phyloP scores from a whole-genome alignment of 495 filamentous ascomycete species.

The Hypoxylon crocopeplum region DNA sequence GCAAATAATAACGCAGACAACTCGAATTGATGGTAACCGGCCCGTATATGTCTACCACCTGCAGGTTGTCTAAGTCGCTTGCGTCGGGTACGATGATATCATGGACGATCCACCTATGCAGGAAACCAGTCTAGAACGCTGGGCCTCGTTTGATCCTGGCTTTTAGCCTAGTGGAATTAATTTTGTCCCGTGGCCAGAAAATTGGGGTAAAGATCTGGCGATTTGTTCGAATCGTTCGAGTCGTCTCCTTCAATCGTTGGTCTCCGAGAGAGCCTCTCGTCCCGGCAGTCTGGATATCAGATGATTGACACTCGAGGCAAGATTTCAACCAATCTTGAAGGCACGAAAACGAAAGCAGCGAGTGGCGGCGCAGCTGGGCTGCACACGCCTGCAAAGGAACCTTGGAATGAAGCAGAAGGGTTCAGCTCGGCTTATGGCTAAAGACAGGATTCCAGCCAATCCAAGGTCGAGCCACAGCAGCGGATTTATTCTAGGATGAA shows the following conservation, averaged over 20 bases:
- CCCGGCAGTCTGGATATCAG: constrained; percentile 8
- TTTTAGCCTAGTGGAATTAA: constrained; percentile 19
- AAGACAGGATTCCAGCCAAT: constrained; percentile 20
- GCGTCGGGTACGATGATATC: constrained; percentile 37
- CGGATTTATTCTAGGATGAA: constrained; percentile 16
- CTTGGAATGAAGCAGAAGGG: constrained; percentile 2
- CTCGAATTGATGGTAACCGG: constrained; percentile 32
- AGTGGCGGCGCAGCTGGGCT: too few relatives aligned
- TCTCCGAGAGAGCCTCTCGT: constrained; percentile 5
- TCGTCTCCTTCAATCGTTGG: constrained; percentile 12
- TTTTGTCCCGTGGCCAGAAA: constrained; percentile 26
- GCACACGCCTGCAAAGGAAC: constrained; percentile 2
- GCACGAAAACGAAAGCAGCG: background rate
- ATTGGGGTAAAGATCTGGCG: background rate
- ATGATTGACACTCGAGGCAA: constrained; percentile 6
- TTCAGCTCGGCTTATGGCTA: constrained; percentile 10
- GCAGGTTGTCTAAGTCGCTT: constrained; percentile 23
- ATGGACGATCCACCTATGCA: constrained; percentile 34
- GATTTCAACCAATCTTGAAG: constrained; percentile 2
- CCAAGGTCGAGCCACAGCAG: constrained; percentile 8
- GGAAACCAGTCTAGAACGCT: constrained; percentile 29
- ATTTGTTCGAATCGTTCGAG: constrained; percentile 12
- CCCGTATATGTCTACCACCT: constrained; percentile 29
- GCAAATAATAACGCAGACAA: constrained; percentile 34
- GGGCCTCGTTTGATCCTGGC: constrained; percentile 17